Evolutionary conservation across 495 filamentous ascomycete genomes (phyloP), one percentile per base, ranked within the genome.

Genomic region (Tuber calosporum): DNA sequence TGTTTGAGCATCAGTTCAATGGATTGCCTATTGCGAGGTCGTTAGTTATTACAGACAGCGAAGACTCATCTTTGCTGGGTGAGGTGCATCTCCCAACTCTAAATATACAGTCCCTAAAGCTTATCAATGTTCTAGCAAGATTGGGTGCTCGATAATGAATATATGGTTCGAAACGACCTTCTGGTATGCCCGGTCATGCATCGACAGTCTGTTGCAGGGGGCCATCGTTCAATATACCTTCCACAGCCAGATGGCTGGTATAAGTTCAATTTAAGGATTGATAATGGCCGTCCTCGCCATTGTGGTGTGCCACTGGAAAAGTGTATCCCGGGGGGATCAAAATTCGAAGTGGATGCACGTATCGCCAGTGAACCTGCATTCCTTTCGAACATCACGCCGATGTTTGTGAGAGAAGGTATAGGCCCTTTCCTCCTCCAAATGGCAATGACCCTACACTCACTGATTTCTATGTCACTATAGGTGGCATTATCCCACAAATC

Each of bases 1-100:
- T 81, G 79, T 81, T 81, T 70, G 79, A 78, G 69, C 72, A 81
- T 66, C 62, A 76, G 43, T 66, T 80, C 39, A 74, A 67, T n/a
- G 79, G 79, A 19, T 71, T 81, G 26, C 79, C 79, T n/a, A 80
- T 81, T 66, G 79, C 74, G 3, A 62, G 53, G 53, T 62, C 53
- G 53, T 8, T 71, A 20, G 42, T 74, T 20, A 74, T 73, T 38
- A 74, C 73, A 26, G 69, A 74, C 34, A 72, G 69, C 22, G 70
- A 74, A 22, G 73, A 74, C 30, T 43, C 45, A 1, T 74, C 69
- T 11, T 39, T 74, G 53, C 71, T 73, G 34, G 39, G n/a, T 19
- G 73, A 74, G 48, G 73, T 74, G 66, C 1, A 26, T 38, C 20
- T 39, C 19, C 20, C 4, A 22, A 6, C 30, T 38, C 15, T 4